Base-by-base conservation (phyloP, 75 land plant genomes). In the Pinus albicaulis region DNA sequence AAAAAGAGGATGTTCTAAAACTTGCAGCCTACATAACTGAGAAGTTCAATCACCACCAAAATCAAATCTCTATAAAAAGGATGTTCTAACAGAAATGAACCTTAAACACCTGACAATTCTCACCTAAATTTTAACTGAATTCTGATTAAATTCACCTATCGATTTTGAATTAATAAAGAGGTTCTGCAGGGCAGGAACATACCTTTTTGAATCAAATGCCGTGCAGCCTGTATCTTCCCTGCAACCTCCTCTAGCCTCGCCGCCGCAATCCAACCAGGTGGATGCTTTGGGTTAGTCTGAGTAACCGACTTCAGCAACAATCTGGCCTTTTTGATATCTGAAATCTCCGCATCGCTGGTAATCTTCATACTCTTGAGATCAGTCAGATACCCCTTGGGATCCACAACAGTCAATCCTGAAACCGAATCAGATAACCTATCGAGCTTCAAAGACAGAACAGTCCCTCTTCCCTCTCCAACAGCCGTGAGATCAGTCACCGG, bases 301-400 rank as follows among this genome's bases (percentile, higher is more conserved):
- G 86, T 96, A 19, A 96, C 99, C 10, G 93, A 90, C 82, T 94
- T 96, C 16, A 96, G 89, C 80, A 96, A 65, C 82, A 94, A 76
- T 68, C 98, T 85, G 0, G 99, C 98, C 87, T 96, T 96, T 80
- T 96, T 96, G 55, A 96, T 96, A 75, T 96, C 99, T 0, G 95
- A 96, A 28, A 96, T 92, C 85, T 96, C 95, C 3, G 99, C 99
- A 86, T 96, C 99, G 64, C 98, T 94, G 0, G 92, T 96, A 76
- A 96, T 96, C 81, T 96, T 96, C 99, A 96, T 96, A 79, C 99
- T 96, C 89, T 94, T 96, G 22, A 96, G 82, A 79, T 96, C 98
- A 57, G 98, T 95, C 34, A 95, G 76, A 76, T 96, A 94, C 3
- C 98, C 98, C 72, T 94, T 96, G 3, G 99, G 99, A 68, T 96